Conservation (phyloP, 352 stramenopile species). For the Phytophthora idaei region DNA sequence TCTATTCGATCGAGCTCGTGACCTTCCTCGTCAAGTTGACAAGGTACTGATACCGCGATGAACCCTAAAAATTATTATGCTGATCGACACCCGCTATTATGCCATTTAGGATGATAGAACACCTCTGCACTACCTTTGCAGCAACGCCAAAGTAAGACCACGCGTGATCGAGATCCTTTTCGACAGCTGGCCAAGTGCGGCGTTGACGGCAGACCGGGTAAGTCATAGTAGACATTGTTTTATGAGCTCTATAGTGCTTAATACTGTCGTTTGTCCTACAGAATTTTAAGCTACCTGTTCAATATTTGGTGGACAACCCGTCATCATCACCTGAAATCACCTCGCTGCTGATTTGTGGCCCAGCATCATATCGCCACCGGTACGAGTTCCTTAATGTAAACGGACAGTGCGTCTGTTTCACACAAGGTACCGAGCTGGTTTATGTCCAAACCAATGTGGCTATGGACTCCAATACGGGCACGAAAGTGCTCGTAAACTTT, state of each 20-base stretch:
- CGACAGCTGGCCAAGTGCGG: slow-evolving; percentile 64
- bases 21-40: slow-evolving; percentile 61
- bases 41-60: slow-evolving; percentile 31
- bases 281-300: slow-evolving; percentile 71
- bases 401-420: slow-evolving; percentile 40
- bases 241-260: not conserved
- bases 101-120: slow-evolving; percentile 53
- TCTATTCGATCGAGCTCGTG: slow-evolving; percentile 66
- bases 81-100: not conserved
- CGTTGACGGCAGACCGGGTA: slow-evolving; percentile 60
- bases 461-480: slow-evolving; percentile 56
- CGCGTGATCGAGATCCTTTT: slow-evolving; percentile 73
- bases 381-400: slow-evolving; percentile 64
- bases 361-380: slow-evolving; percentile 66
- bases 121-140: slow-evolving; percentile 68
- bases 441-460: slow-evolving; percentile 59
- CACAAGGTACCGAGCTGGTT: slow-evolving; percentile 39
- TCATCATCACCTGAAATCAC: slow-evolving; percentile 52
- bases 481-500: slow-evolving; percentile 67
- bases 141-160: slow-evolving; percentile 52
- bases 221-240: not conserved
- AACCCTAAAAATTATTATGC: not conserved
- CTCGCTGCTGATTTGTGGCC: slow-evolving; percentile 57
- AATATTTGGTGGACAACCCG: slow-evolving; percentile 76
- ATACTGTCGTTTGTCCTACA: slow-evolving; percentile 15